Evolutionary conservation across 306 rosid genomes (phyloP).

Genomic region (Fragaria vesca): DNA sequence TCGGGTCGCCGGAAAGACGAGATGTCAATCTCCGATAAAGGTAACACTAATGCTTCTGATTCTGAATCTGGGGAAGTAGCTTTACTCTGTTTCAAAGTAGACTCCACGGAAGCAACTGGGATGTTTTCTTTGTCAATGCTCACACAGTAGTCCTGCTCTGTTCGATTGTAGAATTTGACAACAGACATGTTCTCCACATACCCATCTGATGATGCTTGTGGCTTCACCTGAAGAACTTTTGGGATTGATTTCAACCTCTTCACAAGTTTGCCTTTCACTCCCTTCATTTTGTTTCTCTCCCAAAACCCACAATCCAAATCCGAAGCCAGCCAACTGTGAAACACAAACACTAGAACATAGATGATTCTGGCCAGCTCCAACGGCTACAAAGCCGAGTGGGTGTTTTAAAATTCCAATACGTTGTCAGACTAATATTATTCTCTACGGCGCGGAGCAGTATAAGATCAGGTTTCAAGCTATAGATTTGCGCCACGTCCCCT

Average conservation of each 20-base stretch:
- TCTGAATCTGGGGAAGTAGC: slow-evolving; percentile 25
- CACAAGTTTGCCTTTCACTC: slow-evolving; percentile 65
- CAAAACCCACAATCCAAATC: neutral
- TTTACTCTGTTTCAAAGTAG: neutral
- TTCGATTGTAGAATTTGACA: slow-evolving; percentile 32
- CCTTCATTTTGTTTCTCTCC: slow-evolving; percentile 43
- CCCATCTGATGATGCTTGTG: slow-evolving; percentile 62
- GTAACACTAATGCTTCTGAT: neutral
- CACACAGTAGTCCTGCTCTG: slow-evolving; percentile 27
- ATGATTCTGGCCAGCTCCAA: slow-evolving; percentile 19
- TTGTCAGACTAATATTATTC: slow-evolving; percentile 8
- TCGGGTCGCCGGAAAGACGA: slow-evolving; percentile 66
- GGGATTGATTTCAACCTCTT: slow-evolving; percentile 84
- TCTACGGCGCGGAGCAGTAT: neutral
- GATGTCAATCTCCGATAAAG: slow-evolving; percentile 40
- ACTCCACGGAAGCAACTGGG: neutral
- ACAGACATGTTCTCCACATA: slow-evolving; percentile 32
- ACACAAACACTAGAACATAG: slow-evolving; percentile 19
- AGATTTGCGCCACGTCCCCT: neutral
- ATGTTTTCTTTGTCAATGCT: slow-evolving; percentile 72
- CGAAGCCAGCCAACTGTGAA: slow-evolving; percentile 4
- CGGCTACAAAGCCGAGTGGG: slow-evolving; percentile 43
- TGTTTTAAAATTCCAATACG: slow-evolving; percentile 26
- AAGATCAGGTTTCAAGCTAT: neutral
- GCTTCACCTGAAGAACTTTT: slow-evolving; percentile 65